Evolutionary conservation across 2,329 filamentous ascomycete genomes (phyloP), one percentile per base, ranked within the genome.

Genomic region (Cordyceps fumosorosea): DNA sequence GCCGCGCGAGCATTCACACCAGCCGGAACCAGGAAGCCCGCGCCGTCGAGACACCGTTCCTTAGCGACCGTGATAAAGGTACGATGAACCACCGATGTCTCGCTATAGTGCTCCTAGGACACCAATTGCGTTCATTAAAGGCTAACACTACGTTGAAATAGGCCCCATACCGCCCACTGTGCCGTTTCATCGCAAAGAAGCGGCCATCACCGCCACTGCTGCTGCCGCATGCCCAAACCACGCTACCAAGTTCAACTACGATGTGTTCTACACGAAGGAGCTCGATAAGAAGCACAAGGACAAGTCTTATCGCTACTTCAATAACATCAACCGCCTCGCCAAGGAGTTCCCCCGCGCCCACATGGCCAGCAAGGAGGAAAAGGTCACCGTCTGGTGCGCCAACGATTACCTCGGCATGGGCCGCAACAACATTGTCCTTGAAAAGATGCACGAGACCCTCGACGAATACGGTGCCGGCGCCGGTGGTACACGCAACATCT

Each of bases 401-500:
- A 99, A 99, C 72, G 95, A 99, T 75, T 99, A 99, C 75, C 86
- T 99, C 20, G 95, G 95, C 69, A 99, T 99, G 95, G 93, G 95
- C 51, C 85, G 92, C 69, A 97, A 98, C 76, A 84, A 86, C 14
- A 82, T 90, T 56, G 95, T 99, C 12, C 79, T 99, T 70, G 86
- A 90, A 74, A 85, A 85, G 62, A 99, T 99, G 95, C 93, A 99
- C 74, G 84, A 95, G 73, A 97, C 93, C 3, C 80, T 99, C 51
- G 93, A 99, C 69, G 91, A 87, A 72, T 99, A 99, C 70, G 95
- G 95, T 64, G 91, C 95, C 40, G 95, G 95, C 63, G 95, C 95
- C 40, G 95, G 95, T 65, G 95, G 95, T 61, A 99, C 95, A 56
- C 85, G 95, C 69, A 99, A 99, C 74, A 99, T 99, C 65, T 99